Evolutionary conservation across 2,329 filamentous ascomycete genomes (phyloP).

Genomic region (Aspergillus ibericus): DNA sequence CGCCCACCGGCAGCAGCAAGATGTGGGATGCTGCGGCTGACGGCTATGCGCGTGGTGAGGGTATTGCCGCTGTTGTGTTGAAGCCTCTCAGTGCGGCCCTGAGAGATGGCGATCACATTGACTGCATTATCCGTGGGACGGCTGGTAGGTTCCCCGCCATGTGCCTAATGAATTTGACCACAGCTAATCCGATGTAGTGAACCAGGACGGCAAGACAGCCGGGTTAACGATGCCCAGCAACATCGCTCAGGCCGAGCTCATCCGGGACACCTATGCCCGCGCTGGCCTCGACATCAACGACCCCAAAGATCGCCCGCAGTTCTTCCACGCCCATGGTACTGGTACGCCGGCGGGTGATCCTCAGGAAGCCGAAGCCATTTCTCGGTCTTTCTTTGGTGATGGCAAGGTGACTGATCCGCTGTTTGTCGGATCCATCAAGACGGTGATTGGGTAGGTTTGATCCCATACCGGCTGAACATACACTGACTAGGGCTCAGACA

Average conservation of each 20-base stretch:
- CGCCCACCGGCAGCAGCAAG: conserved; percentile 51
- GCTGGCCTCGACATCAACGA: conserved; percentile 35
- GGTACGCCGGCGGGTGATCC: conserved; percentile 37
- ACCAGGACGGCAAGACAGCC: conserved; percentile 27
- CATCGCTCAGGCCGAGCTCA: conserved; percentile 37
- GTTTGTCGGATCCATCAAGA: neutral
- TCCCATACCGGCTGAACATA: too few species aligned
- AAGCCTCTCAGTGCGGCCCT: conserved; percentile 52
- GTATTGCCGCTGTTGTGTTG: conserved; percentile 49
- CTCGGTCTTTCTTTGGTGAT: neutral
- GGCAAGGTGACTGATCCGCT: neutral
- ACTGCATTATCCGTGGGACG: conserved; percentile 31
- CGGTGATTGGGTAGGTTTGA: too few species aligned
- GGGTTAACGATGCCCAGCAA: conserved; percentile 28
- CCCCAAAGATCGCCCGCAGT: too few species aligned
- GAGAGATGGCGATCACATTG: conserved; percentile 43
- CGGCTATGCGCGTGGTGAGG: conserved; percentile 54
- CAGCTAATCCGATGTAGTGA: too few species aligned
- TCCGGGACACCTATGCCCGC: conserved; percentile 34
- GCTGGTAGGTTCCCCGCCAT: too few species aligned
- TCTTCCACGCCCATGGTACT: conserved; percentile 45
- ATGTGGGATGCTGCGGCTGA: conserved; percentile 45
- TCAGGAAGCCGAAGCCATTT: conserved; percentile 23
- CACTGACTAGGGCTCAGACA: too few species aligned
- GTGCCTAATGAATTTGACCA: too few species aligned